A percentile compares a stretch with the other conserved stretches of the same genome.
Conservation (phyloP, 495 filamentous ascomycete genomes). For the Penicillium bialowiezense region DNA sequence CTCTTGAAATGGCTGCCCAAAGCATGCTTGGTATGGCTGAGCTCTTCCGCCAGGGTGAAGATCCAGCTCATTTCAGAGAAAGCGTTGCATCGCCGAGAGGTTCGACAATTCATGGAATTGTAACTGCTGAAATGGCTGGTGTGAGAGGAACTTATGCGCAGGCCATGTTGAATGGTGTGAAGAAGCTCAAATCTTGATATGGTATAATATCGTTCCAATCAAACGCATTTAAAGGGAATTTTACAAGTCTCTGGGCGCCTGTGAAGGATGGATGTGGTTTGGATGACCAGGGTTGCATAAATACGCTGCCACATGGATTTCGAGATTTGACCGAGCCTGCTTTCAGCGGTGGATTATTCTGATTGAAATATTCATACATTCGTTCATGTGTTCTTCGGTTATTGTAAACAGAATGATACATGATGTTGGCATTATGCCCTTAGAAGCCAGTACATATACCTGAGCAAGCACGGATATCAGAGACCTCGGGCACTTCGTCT, state of each 20-base stretch:
- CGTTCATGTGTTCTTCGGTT: no score
- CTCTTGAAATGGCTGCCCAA: slow-evolving; percentile 23
- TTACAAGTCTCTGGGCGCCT: no score
- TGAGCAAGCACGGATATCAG: background rate
- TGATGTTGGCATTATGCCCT: no score
- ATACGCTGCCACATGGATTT: no score
- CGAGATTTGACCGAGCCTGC: no score
- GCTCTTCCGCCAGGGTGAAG: slow-evolving; percentile 16
- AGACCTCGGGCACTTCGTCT: slow-evolving; percentile 24
- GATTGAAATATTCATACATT: no score
- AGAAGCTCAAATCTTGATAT: background rate
- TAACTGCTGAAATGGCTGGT: slow-evolving; percentile 18
- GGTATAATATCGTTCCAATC: background rate
- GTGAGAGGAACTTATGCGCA: slow-evolving; percentile 5
- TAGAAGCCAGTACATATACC: no score
- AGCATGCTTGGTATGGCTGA: slow-evolving; percentile 20
- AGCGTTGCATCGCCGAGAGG: slow-evolving; percentile 22
- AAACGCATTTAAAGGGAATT: no score
- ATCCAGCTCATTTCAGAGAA: slow-evolving; percentile 20
- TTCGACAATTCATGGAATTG: slow-evolving; percentile 19
- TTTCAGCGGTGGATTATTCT: no score
- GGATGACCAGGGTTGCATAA: no score
- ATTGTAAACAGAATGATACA: no score
- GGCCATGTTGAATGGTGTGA: background rate
- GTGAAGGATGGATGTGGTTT: no score